Base-by-base conservation (phyloP, 1,284 basidiomycete genomes). In the Heterobasidion annosum region DNA sequence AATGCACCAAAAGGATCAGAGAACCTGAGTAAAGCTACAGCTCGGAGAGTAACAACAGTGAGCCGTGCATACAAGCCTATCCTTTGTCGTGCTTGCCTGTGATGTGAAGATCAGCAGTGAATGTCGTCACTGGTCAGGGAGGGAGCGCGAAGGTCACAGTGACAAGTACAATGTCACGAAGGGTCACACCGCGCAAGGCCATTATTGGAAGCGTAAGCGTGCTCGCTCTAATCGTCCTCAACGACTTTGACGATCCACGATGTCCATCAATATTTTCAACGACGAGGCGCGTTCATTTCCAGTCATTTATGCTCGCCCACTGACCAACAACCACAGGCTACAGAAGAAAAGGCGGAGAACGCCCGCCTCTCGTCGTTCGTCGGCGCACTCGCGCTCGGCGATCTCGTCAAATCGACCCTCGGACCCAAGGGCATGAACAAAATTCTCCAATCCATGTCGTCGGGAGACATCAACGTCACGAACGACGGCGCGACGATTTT, bases 401-500 rank as follows among this genome's bases (percentile, higher is more conserved):
- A 99, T 73, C 85, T 99, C 59, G 94, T 99, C 68, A 99, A 98
- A 75, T 96, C 93, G 4, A 99, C 97, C 15, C 82, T 99, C 7
- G 96, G 96, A 12, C 97, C 96, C 43, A 99, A 99, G 73, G 93
- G 91, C 55, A 93, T 94, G 91, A 93, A 93, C 78, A 94, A 94
- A 73, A 94, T 95, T 59, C 81, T 95, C 46, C 93, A 98, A 74
- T 98, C 94, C 2, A 86, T 75, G 7, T 92, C 94, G 2, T 85
- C 89, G 0, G 94, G 93, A 35, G 91, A 95, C 45, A 92, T 99
- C 63, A 96, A 88, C 57, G 95, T 99, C 54, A 99, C 97, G 15
- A 99, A 99, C 71, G 97, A 99, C 70, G 97, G 97, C 15, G 97
- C 97, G 2, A 99, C 97, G 48, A 99, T 99, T 65, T 82, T 99